phyloP scores from a whole-genome alignment of 768 basidiomycete genomes.

The Coprinellus micaceus region DNA sequence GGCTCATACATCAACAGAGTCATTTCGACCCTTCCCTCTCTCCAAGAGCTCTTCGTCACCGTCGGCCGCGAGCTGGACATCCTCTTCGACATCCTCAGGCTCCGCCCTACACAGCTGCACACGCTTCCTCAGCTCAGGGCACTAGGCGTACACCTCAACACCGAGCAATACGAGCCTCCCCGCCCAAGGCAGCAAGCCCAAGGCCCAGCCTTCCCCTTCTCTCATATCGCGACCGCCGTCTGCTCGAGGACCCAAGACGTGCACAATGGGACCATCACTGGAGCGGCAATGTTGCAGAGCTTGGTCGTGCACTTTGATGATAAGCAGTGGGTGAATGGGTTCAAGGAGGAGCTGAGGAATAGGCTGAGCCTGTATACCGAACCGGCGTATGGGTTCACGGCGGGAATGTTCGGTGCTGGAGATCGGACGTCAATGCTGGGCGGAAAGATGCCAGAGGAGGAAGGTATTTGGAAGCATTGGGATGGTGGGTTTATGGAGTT shows the following conservation, averaged over 20 bases:
- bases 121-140: background rate
- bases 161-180: background rate
- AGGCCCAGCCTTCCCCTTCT: background rate
- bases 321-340: background rate
- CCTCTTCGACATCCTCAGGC: background rate
- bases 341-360: background rate
- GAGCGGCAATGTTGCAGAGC: background rate
- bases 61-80: background rate
- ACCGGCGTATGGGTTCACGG: background rate
- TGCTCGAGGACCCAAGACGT: background rate
- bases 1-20: background rate
- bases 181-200: background rate
- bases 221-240: background rate
- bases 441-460: background rate
- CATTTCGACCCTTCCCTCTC: background rate
- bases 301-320: background rate
- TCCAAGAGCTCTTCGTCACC: background rate
- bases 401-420: background rate
- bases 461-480: background rate
- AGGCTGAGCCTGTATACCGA: background rate
- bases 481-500: background rate
- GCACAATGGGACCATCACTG: background rate
- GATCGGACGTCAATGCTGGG: background rate
- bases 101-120: background rate
- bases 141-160: background rate